Conservation (phyloP, 2,329 filamentous ascomycete genomes). For the Xylariaceae sp. region DNA sequence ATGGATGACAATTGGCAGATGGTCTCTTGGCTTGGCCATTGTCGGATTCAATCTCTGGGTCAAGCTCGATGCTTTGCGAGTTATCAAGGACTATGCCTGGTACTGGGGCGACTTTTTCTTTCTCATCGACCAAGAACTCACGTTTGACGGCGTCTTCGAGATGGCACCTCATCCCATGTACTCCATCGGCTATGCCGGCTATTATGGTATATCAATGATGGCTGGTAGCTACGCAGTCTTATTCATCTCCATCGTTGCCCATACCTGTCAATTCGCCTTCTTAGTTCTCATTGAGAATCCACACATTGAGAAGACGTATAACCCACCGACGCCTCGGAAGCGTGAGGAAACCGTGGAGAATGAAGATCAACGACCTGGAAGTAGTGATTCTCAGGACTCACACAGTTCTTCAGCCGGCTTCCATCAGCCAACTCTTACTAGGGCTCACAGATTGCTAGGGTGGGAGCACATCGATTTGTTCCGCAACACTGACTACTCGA, state of each 20-base stretch:
- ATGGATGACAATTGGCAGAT: conserved; percentile 67
- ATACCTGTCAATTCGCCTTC: conserved; percentile 92
- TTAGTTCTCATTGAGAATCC: conserved; percentile 89
- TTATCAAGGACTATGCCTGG: conserved; percentile 99
- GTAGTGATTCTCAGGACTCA: conserved; percentile 16
- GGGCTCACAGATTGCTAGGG: conserved; percentile 81
- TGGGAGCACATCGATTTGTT: conserved; percentile 82
- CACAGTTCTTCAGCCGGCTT: conserved; percentile 18
- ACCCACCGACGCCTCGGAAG: conserved; percentile 74
- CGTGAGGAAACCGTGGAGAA: conserved; percentile 32
- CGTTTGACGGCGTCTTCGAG: conserved; percentile 97
- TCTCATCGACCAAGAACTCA: conserved; percentile 94
- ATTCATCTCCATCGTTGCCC: conserved; percentile 92
- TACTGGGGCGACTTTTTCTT: conserved; percentile 99
- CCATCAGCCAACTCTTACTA: conserved; percentile 48
- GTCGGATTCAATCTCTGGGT: conserved; percentile 98
- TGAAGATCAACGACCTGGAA: conserved; percentile 13
- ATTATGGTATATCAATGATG: conserved; percentile 98
- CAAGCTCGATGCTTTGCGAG: conserved; percentile 93
- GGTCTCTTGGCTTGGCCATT: conserved; percentile 71
- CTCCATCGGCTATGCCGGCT: conserved; percentile 94
- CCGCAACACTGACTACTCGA: conserved; percentile 78
- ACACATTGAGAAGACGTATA: conserved; percentile 97
- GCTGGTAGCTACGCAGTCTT: conserved; percentile 96
- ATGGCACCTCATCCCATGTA: conserved; percentile 99